Percentiles rank a stretch among this genome's conserved stretches.
Evolutionary conservation across 345 rosid genomes (phyloP).

Genomic region (Trapa bicornis): DNA sequence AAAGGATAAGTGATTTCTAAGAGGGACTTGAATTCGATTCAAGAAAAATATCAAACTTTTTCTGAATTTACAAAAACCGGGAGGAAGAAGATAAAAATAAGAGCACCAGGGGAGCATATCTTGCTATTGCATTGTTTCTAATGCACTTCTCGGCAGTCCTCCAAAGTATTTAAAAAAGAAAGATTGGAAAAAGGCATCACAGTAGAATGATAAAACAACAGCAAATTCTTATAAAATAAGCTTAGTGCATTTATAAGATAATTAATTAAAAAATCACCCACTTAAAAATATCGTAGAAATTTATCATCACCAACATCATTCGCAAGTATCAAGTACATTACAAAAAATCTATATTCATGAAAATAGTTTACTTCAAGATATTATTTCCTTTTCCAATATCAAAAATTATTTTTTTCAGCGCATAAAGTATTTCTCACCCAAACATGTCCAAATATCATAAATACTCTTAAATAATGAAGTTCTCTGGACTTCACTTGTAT

Average conservation of each 20-base stretch:
- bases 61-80: too few species aligned
- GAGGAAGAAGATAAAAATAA: not conserved
- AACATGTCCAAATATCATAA: not conserved
- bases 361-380: not conserved
- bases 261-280: not conserved
- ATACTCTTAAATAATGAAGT: not conserved
- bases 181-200: not conserved
- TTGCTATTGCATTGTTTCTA: conserved; percentile 15
- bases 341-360: not conserved
- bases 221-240: not conserved
- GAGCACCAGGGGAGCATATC: conserved; percentile 46
- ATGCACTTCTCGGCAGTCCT: conserved; percentile 92
- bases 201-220: not conserved
- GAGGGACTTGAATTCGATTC: too few species aligned
- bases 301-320: not conserved
- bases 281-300: not conserved
- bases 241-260: not conserved
- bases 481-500: too few species aligned
- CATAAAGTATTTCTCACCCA: not conserved
- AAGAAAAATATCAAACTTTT: too few species aligned
- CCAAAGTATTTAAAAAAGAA: conserved; percentile 8
- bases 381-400: not conserved
- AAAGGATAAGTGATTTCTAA: too few species aligned
- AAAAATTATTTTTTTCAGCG: not conserved
- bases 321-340: not conserved